Base-by-base conservation (phyloP, 2,329 filamentous ascomycete genomes). In the Diaporthe helianthi region DNA sequence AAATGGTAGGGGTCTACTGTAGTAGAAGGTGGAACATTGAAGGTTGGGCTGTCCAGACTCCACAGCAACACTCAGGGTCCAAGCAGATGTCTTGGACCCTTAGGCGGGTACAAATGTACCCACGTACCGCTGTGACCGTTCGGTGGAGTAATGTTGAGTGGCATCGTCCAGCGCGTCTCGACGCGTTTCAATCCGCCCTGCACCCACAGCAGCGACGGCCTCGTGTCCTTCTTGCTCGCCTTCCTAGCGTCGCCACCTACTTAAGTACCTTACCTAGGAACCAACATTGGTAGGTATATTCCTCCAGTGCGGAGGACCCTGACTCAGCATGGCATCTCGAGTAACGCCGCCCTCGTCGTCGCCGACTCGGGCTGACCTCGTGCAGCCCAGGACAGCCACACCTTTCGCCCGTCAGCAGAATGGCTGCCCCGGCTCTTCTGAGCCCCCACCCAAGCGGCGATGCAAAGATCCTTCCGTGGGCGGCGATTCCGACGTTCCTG, bases 261-360 rank as follows among this genome's bases (percentile, higher is more conserved):
- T n/a, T n/a, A n/a, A n/a, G n/a, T n/a, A n/a, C n/a, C n/a, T n/a
- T n/a, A n/a, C n/a, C n/a, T n/a, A n/a, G n/a, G n/a, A n/a, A n/a
- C n/a, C n/a, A n/a, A n/a, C 49, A 26, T 22, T 22, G 24, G 24
- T 12, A 10, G 29, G 10, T 53, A 9, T n/a, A n/a, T 44, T 13
- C 4, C 38, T 3, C 10, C 44, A 13, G 22, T 24, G n/a, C 15
- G 17, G 7, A 17, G 10, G 17, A 1, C 13, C 8, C 44, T 12
- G 24, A 53, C n/a, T 52, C 66, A 44, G 13, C n/a, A 69, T 69
- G 67, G 22, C 19, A 3, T 49, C 29, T 69, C 51, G 41, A 47
- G 55, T 65, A 36, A 65, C 51, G 17, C 67, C 67, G 31, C 60
- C 67, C n/a, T 69, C 67, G 26, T 69, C 67, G 51, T 69, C 67